Percentiles rank a stretch among this genome's conserved stretches.
Evolutionary conservation across 768 basidiomycete genomes (phyloP).

Genomic region (Lepiota subincarnata): DNA sequence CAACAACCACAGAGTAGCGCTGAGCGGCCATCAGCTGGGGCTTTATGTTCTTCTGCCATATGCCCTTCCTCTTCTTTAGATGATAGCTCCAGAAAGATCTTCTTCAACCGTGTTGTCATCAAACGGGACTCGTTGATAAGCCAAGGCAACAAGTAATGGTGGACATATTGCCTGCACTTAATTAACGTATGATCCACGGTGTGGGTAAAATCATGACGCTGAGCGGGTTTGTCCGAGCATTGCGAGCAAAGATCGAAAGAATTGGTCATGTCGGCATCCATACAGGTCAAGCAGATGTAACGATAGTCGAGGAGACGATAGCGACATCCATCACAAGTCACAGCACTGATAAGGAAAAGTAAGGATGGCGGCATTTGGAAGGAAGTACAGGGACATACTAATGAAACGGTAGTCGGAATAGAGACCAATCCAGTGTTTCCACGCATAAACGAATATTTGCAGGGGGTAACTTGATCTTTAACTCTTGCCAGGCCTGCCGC

Average conservation of each 20-base stretch:
- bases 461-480: conserved; percentile 27
- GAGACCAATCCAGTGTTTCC: conserved; percentile 28
- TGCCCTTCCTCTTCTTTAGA: neutral
- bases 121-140: conserved; percentile 1
- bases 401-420: conserved; percentile 32
- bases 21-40: neutral
- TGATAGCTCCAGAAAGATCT: neutral
- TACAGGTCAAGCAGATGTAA: conserved; percentile 29
- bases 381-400: conserved; percentile 21
- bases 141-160: neutral
- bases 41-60: neutral
- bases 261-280: conserved; percentile 27
- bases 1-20: conserved; percentile 8
- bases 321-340: conserved; percentile 31
- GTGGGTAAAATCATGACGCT: conserved; percentile 5
- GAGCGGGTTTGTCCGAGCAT: conserved; percentile 1
- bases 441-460: conserved; percentile 32
- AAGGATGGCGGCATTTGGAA: neutral
- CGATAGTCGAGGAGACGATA: conserved; percentile 26
- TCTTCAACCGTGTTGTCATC: conserved; percentile 2
- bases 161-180: neutral
- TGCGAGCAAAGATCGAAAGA: conserved; percentile 9
- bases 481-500: conserved; percentile 25
- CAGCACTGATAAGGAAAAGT: conserved; percentile 14
- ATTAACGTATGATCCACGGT: conserved; percentile 7